phyloP scores from a whole-genome alignment of 768 basidiomycete species.

The Pleurotus cornucopiae region DNA sequence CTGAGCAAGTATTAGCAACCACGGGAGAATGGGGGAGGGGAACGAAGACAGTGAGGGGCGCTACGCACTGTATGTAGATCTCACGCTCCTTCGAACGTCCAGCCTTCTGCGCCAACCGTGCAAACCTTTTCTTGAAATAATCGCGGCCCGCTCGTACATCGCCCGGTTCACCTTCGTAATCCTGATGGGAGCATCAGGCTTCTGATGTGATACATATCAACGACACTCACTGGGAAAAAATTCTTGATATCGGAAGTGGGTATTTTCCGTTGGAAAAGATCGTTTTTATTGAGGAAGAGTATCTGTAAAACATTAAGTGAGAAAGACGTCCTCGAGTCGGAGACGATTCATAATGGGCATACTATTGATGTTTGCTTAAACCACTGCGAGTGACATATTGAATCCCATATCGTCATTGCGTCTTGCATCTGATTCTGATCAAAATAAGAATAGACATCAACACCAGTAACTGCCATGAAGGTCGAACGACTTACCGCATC shows the following conservation, averaged over 20 bases:
- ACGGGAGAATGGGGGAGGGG: background rate
- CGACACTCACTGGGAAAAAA: conserved; percentile 71
- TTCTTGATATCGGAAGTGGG: conserved; percentile 77
- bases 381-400: conserved; percentile 97
- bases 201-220: background rate
- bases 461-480: background rate
- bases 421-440: conserved; percentile 96
- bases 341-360: conserved; percentile 21
- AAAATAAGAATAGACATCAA: too few relatives aligned
- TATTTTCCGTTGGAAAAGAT: conserved; percentile 87
- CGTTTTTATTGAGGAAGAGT: conserved; percentile 93
- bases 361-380: conserved; percentile 93
- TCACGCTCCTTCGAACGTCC: conserved; percentile 84
- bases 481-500: conserved; percentile 61
- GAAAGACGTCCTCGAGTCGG: background rate
- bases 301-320: conserved; percentile 47
- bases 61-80: conserved; percentile 87
- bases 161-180: conserved; percentile 76
- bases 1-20: conserved; percentile 31
- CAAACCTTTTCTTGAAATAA: conserved; percentile 88
- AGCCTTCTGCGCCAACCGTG: conserved; percentile 77
- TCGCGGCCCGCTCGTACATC: conserved; percentile 77
- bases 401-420: conserved; percentile 98
- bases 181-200: conserved; percentile 36
- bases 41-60: conserved; percentile 7